Conservation (phyloP, 805 yeast genomes). For the Hanseniaspora singularis region DNA sequence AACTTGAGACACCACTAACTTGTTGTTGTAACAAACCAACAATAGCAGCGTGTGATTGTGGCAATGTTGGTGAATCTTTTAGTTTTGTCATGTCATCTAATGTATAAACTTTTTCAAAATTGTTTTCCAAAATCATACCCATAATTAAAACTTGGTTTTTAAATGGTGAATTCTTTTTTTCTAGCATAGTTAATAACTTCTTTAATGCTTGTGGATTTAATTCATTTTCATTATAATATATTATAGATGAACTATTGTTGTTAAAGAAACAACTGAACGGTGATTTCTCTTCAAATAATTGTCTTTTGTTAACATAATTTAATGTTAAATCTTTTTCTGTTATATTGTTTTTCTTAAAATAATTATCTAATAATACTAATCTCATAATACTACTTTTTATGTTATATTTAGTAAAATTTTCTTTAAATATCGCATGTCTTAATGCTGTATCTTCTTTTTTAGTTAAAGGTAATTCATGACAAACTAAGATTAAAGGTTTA, state of each 20-base stretch:
- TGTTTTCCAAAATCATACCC: conserved; percentile 72
- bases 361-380: conserved; percentile 59
- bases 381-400: conserved; percentile 59
- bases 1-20: conserved; percentile 28
- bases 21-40: conserved; percentile 46
- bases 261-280: conserved; percentile 58
- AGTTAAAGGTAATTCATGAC: conserved; percentile 73
- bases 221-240: conserved; percentile 36
- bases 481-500: conserved; percentile 59
- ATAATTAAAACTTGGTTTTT: conserved; percentile 60
- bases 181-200: conserved; percentile 48
- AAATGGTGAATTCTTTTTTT: conserved; percentile 34
- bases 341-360: conserved; percentile 55
- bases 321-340: conserved; percentile 50
- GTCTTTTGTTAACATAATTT: conserved; percentile 28
- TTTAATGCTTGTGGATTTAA: conserved; percentile 61
- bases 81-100: conserved; percentile 44
- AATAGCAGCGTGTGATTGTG: conserved; percentile 9
- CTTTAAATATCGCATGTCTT: conserved; percentile 47
- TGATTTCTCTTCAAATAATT: conserved; percentile 32
- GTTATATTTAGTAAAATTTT: conserved; percentile 32
- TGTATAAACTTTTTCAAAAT: conserved; percentile 30
- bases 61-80: conserved; percentile 53
- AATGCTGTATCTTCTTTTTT: conserved; percentile 55
- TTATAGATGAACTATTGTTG: conserved; percentile 79